Base-by-base conservation (phyloP, 164 flowering plant species). In the Tetrastigma voinierianum region DNA sequence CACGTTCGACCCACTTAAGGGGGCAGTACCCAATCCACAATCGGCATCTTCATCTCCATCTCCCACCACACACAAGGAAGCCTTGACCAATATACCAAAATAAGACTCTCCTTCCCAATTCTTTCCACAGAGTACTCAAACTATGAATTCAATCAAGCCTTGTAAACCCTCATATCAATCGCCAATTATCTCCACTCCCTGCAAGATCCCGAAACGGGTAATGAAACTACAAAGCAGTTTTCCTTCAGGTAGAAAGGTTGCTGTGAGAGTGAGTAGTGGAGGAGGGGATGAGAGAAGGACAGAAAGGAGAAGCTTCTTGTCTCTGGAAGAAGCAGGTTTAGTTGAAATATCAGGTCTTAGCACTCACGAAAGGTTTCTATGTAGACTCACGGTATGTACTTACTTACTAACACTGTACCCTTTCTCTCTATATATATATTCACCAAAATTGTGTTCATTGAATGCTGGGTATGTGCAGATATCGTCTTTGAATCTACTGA, bases 291-390 rank as follows among this genome's bases (percentile, higher is more conserved):
- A 77, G 48, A 70, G 71, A 57, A 73, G 69, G 61, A 64, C 67
- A 4, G 82, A 80, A 59, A 78, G 72, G 62, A 69, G 78, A 49
- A 82, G 75, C 55, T 93, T 93, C 75, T 72, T 90, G 74, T 76
- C 77, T 21, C 71, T 87, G 0, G 93, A 90, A 78, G 98, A 93
- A 76, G 97, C 97, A 15, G 98, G 98, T 17, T 70, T 93, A 15
- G 94, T 93, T 6, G 96, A 90, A 69, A 77, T 90, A 0, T 86
- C 98, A 10, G 94, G 98, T 3, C 74, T 93, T 24, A 73, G 83
- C 74, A 75, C 88, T 16, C 98, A 93, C 60, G 98, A 93, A 67
- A 70, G 81, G 2, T 93, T 93, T 69, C 86, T 93, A 15, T 93
- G 97, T 74, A 84, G 97, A 70, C 78, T 93, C 68, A 93, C 97